phyloP scores from a whole-genome alignment of 2,329 filamentous ascomycete species.

The Triangularia verruculosa region DNA sequence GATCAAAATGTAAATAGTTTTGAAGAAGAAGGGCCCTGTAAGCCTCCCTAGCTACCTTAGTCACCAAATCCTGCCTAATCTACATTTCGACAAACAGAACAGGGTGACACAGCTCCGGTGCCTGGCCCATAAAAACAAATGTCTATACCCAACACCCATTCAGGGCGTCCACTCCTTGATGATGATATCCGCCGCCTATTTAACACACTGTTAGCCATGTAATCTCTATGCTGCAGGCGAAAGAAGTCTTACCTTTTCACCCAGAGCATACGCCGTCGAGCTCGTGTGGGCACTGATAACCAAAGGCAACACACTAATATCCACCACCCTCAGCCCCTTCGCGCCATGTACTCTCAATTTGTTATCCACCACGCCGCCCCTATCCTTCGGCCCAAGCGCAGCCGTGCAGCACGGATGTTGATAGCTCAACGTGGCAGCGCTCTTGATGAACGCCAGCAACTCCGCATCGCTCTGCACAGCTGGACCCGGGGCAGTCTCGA shows the following conservation, averaged over 20 bases:
- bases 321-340: slow-evolving; percentile 23
- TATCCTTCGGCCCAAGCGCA: slow-evolving; percentile 21
- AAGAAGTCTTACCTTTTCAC: slow-evolving; percentile 20
- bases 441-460: slow-evolving; percentile 10
- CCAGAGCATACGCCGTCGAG: slow-evolving; percentile 26
- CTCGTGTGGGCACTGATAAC: slow-evolving; percentile 20
- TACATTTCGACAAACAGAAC: neutral
- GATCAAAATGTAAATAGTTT: too few relatives aligned
- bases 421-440: slow-evolving; percentile 11
- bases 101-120: neutral
- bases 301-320: slow-evolving; percentile 25
- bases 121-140: neutral
- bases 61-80: neutral
- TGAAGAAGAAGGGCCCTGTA: neutral
- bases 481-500: slow-evolving; percentile 36
- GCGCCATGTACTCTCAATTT: slow-evolving; percentile 24
- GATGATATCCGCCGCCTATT: slow-evolving; percentile 21
- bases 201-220: neutral
- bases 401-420: slow-evolving; percentile 30
- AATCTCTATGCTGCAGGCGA: neutral
- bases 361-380: slow-evolving; percentile 19
- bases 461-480: slow-evolving; percentile 27
- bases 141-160: neutral
- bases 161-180: slow-evolving; percentile 14
- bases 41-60: neutral